phyloP scores from a whole-genome alignment of 1,284 basidiomycete species.

The Ganoderma multipileum region DNA sequence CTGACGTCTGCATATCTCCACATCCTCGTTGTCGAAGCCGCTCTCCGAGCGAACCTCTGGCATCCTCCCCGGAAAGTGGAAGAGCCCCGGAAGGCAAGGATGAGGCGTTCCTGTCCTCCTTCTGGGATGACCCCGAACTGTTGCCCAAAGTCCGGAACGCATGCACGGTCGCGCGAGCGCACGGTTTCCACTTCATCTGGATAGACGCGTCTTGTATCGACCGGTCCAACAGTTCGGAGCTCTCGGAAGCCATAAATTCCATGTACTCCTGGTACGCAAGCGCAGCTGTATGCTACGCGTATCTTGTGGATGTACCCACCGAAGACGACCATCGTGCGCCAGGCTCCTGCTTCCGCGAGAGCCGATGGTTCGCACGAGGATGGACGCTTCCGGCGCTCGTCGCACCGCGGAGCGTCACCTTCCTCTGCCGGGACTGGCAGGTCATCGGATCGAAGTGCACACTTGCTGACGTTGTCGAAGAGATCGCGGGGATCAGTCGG shows the following conservation, averaged over 20 bases:
- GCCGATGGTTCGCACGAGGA: conserved; percentile 12
- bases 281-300: not conserved
- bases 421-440: conserved; percentile 11
- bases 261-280: conserved; percentile 3
- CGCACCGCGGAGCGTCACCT: conserved; percentile 3
- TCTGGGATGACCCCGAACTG: not conserved
- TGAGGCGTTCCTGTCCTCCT: too few relatives aligned
- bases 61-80: not conserved
- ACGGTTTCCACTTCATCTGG: conserved; percentile 9
- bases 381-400: conserved; percentile 22
- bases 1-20: too few relatives aligned
- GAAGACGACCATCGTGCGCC: not conserved
- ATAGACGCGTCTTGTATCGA: conserved; percentile 23
- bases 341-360: not conserved
- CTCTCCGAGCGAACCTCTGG: too few relatives aligned
- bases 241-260: conserved; percentile 20
- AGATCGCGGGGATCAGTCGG: conserved; percentile 5
- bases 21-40: too few relatives aligned
- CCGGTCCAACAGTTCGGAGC: conserved; percentile 16
- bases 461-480: conserved; percentile 2
- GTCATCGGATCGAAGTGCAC: conserved; percentile 5
- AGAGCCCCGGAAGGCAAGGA: too few relatives aligned
- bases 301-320: not conserved
- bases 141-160: not conserved
- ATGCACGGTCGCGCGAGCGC: not conserved